Evolutionary conservation across 495 filamentous ascomycete genomes (phyloP).

Genomic region (Jackrogersella multiformis): DNA sequence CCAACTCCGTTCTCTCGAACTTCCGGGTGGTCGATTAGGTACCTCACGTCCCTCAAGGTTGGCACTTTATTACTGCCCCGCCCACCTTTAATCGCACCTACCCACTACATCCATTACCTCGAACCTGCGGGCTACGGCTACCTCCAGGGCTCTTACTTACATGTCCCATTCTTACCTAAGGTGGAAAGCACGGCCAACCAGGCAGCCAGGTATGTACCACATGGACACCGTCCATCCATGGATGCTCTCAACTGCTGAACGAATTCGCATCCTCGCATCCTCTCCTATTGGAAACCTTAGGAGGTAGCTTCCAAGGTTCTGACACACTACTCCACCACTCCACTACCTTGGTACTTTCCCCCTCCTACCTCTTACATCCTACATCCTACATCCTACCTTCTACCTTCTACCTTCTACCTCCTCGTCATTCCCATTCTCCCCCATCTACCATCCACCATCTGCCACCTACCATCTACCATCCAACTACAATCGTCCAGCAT

Average conservation of each 20-base stretch:
- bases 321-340: constrained; percentile 21
- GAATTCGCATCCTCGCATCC: not conserved
- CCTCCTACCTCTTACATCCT: too few species aligned
- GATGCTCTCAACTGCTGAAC: constrained; percentile 2
- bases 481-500: too few species aligned
- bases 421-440: constrained; percentile 10
- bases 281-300: not conserved
- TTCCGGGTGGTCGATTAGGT: too few species aligned
- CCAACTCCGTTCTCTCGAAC: not conserved
- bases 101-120: not conserved
- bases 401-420: constrained; percentile 32
- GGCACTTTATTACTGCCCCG: constrained; percentile 20
- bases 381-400: too few species aligned
- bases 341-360: too few species aligned
- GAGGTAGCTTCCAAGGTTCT: not conserved
- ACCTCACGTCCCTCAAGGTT: constrained; percentile 11
- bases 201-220: not conserved
- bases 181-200: not conserved
- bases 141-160: too few species aligned
- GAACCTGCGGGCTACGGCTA: too few species aligned
- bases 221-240: not conserved
- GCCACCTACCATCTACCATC: too few species aligned
- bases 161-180: not conserved
- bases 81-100: constrained; percentile 5
- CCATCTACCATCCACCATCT: constrained; percentile 14